Base-by-base conservation (phyloP, 2,329 filamentous ascomycete species). In the Fusarium nodosum region DNA sequence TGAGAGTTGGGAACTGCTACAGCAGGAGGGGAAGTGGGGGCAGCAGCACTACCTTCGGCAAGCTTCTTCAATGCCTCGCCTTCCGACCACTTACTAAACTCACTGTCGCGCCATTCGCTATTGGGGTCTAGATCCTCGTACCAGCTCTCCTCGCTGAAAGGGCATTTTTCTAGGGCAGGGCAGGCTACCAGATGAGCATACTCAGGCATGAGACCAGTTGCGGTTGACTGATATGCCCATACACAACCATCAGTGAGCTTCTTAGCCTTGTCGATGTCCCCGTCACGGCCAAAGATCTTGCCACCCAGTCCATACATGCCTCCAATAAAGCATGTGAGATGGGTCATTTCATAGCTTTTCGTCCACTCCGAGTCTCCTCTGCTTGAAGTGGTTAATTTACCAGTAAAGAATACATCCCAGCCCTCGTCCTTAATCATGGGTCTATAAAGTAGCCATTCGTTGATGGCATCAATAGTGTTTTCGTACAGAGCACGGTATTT, bases 401-500 rank as follows among this genome's bases (percentile, higher is more conserved):
- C 91, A 0, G 92, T 88, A 64, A 96, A 88, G 4, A 96, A 84
- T n/a, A 96, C 87, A 63, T 95, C 88, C 53, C 87, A 87, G 55
- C 87, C 83, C 9, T 85, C 82, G 31, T 87, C 86, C 9, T 88
- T 86, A 22, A 89, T 86, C 88, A 96, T 91, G 1, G 94, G 93
- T 7, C 91, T 87, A 79, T 88, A 97, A 60, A 97, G 87, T 12
- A 97, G 84, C 77, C 92, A 86, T 68, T 93, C 85, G 69, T 91
- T 91, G 36, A 91, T 87, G 0, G 88, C 88, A 7, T 90, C 87
- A 31, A 90, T 86, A 6, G 89, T 86, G 59, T 87, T 87, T 60
- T 90, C 84, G 76, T 97, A 93, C 79, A 97, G 86, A 22, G 85
- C 86, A 64, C 85, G 83, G 78, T 97, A 97, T 76, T 93, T 92